Evolutionary conservation across 805 yeast genomes (phyloP), one percentile per base, ranked within the genome.

Genomic region (Starmerella stellata): DNA sequence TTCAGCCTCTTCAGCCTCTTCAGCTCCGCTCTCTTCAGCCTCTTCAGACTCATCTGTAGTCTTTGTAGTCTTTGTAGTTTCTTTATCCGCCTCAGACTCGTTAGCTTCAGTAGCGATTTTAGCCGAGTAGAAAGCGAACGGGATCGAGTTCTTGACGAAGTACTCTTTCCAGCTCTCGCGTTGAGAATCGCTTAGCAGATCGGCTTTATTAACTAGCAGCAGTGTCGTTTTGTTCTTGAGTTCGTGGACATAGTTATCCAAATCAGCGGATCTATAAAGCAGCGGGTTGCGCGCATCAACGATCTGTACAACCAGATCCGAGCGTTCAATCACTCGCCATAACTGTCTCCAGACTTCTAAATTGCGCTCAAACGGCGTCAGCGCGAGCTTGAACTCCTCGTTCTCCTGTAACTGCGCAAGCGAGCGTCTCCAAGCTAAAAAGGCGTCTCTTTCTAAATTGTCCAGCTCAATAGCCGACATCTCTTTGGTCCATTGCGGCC

Each of bases 261-360:
- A 67, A 61, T 90, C 96, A 20, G 70, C 70, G 1, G 95, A 83
- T 55, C 96, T 70, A 63, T 82, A 90, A 43, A 82, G 65, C 42
- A 85, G 61, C 4, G 98, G 98, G 55, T 81, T 83, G 60, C 98
- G 70, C 11, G 95, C 96, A 62, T 90, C 98, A 21, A 90, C 96
- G 63, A 90, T 90, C 57, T 90, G 98, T 4, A 90, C 95, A 30
- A 90, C 73, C 51, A 90, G 66, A 58, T 87, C 95, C 19, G 90
- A 80, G 54, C 96, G 72, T 59, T 90, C 98, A 19, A 83, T 79
- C 33, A 90, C 98, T 61, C 98, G 72, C 98, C 98, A 90, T 47
- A 90, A 64, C 61, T 90, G 98, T 55, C 90, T 75, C 98, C 98
- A 90, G 42, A 90, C 95, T 65, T 87, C 95, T 46, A 90, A 65